phyloP scores from a whole-genome alignment of 2,329 filamentous ascomycete species.

The Calonectria multiphialidica region DNA sequence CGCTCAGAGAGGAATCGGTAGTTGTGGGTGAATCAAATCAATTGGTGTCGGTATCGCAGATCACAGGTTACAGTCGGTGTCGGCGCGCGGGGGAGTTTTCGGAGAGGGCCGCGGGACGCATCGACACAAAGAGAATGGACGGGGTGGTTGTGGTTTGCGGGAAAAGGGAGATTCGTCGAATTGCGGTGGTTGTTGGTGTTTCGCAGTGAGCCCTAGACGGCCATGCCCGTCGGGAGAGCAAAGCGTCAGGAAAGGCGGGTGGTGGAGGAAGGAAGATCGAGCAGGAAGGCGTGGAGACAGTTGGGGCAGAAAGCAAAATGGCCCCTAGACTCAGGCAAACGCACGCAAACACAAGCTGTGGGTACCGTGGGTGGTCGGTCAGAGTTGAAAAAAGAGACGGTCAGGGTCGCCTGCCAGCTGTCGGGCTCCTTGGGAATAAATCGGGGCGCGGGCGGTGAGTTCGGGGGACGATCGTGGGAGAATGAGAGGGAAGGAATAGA shows the following conservation, averaged over 20 bases:
- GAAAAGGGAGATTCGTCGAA: neutral
- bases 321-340: conserved; percentile 42
- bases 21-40: conserved; percentile 28
- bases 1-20: conserved; percentile 18
- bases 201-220: conserved; percentile 19
- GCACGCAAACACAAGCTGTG: conserved; percentile 35
- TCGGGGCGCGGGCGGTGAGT: conserved; percentile 7
- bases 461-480: neutral
- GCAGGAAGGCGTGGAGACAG: conserved; percentile 35
- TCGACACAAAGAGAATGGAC: conserved; percentile 27
- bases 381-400: conserved; percentile 38
- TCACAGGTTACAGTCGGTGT: conserved; percentile 34
- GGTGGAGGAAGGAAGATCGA: conserved; percentile 29
- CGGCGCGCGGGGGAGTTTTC: conserved; percentile 33
- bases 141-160: neutral
- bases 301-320: conserved; percentile 39
- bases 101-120: conserved; percentile 32
- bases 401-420: conserved; percentile 34
- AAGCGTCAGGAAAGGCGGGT: conserved; percentile 31
- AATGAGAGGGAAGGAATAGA: neutral
- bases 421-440: conserved; percentile 29
- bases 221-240: conserved; percentile 21
- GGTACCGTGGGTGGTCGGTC: conserved; percentile 40
- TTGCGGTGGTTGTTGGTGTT: neutral
- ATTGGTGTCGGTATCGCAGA: conserved; percentile 41